These are phyloP conservation scores for Hyphodiscus hymeniophilus DNA, from an alignment of 495 filamentous ascomycete genomes.

Conservation along the genomic window DNA sequence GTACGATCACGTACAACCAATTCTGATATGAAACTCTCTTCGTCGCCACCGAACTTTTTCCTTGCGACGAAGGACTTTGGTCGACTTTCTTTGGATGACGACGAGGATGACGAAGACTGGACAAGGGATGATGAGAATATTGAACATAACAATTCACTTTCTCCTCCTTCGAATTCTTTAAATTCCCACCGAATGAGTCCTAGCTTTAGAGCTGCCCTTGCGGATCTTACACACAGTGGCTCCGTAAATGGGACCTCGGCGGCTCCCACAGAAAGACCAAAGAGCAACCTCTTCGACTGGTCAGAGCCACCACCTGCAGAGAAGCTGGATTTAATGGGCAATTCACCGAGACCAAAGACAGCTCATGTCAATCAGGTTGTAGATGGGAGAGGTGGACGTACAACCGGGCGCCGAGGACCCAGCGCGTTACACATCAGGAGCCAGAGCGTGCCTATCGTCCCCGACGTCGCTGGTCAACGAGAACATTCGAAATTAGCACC, in stretches of 20 bases:
- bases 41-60: conserved; percentile 23
- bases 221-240: conserved; percentile 32
- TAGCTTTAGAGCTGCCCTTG: conserved; percentile 33
- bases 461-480: conserved; percentile 48
- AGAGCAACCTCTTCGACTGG: conserved; percentile 78
- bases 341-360: conserved; percentile 68
- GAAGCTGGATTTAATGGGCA: conserved; percentile 41
- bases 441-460: conserved; percentile 87
- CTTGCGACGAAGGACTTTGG: conserved; percentile 30
- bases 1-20: conserved; percentile 6
- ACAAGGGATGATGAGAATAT: conserved; percentile 44
- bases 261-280: conserved; percentile 36
- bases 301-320: conserved; percentile 59
- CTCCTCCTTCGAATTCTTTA: conserved; percentile 38
- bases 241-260: conserved; percentile 25
- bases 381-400: conserved; percentile 63
- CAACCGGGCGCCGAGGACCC: conserved; percentile 65
- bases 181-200: conserved; percentile 37
- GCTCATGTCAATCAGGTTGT: conserved; percentile 84
- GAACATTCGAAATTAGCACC: conserved; percentile 52
- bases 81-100: conserved; percentile 43
- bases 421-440: conserved; percentile 78
- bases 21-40: conserved; percentile 7
- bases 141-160: conserved; percentile 41
- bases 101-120: conserved; percentile 58